Evolutionary conservation across 495 filamentous ascomycete genomes (phyloP).

Genomic region (Ascobolus immersus): DNA sequence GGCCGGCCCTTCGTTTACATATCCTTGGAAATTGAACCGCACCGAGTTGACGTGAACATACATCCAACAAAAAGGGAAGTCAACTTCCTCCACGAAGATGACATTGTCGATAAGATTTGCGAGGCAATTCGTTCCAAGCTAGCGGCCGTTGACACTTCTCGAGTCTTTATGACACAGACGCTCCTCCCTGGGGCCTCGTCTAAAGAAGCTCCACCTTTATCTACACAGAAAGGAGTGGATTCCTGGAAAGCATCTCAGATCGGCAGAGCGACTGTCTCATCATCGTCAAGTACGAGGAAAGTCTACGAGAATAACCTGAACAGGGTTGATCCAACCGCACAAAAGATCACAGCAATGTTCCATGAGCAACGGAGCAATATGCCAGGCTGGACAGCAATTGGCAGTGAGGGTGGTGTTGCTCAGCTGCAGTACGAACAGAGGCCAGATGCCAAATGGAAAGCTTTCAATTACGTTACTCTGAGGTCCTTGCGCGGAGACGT

Average conservation of each 20-base stretch:
- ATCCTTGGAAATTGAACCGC: conserved; percentile 77
- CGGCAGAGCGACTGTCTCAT: too few relatives aligned
- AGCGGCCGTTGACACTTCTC: conserved; percentile 73
- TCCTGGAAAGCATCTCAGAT: too few relatives aligned
- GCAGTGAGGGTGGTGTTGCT: conserved; percentile 1
- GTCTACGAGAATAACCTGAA: conserved; percentile 74
- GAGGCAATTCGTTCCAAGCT: conserved; percentile 54
- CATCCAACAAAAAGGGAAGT: conserved; percentile 97
- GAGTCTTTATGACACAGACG: conserved; percentile 82
- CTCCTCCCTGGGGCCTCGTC: conserved; percentile 42
- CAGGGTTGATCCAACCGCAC: conserved; percentile 65
- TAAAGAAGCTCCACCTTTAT: too few relatives aligned
- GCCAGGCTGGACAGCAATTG: too few relatives aligned
- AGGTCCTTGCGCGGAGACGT: conserved; percentile 59
- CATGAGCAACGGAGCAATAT: too few relatives aligned
- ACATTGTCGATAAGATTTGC: conserved; percentile 77
- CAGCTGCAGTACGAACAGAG: too few relatives aligned
- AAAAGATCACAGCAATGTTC: conserved; percentile 97
- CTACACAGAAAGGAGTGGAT: too few relatives aligned
- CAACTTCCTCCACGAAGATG: conserved; percentile 93
- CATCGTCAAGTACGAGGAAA: conserved; percentile 25
- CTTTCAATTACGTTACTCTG: conserved; percentile 32
- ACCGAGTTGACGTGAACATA: conserved; percentile 87
- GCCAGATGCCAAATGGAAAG: conserved; percentile 13
- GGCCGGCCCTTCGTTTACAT: conserved; percentile 89